These are phyloP conservation scores for Saccharomyces paradoxus DNA, from an alignment of 805 yeast species.

Conservation along the genomic window DNA sequence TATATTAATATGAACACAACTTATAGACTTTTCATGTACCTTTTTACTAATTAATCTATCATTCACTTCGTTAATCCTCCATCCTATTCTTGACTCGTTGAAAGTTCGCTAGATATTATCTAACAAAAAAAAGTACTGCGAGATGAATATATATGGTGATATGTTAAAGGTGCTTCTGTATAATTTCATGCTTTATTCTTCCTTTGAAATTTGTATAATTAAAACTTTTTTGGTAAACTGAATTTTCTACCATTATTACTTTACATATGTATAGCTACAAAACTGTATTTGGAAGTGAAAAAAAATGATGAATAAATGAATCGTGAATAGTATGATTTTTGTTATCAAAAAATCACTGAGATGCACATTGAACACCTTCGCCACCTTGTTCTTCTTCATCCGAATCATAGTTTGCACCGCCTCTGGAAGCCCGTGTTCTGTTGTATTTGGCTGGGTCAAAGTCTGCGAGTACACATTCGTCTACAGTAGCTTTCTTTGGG, in stretches of 20 bases:
- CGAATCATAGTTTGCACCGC: constrained; percentile 37
- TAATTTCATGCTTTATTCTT: background rate
- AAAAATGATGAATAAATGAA: background rate
- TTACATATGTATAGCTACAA: background rate
- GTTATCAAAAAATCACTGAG: constrained; percentile 50
- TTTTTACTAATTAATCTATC: background rate
- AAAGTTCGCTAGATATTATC: background rate
- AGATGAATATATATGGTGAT: too few relatives aligned
- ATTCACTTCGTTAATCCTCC: background rate
- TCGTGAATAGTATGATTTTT: constrained; percentile 1
- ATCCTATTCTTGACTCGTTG: background rate
- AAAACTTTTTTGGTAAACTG: background rate
- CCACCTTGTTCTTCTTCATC: constrained; percentile 40
- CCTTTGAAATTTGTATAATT: background rate
- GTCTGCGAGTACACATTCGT: constrained; percentile 67
- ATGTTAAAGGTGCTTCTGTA: background rate
- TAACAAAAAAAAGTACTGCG: background rate
- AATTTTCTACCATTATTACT: background rate
- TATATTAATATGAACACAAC: too few relatives aligned
- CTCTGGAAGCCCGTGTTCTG: constrained; percentile 32
- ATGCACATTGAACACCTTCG: constrained; percentile 65
- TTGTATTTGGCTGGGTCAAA: constrained; percentile 58
- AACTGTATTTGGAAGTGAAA: background rate
- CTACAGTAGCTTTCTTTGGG: constrained; percentile 70
- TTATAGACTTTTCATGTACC: background rate